Evolutionary conservation across 257 asterid species (phyloP).

Genomic region (Linaria vulgaris): DNA sequence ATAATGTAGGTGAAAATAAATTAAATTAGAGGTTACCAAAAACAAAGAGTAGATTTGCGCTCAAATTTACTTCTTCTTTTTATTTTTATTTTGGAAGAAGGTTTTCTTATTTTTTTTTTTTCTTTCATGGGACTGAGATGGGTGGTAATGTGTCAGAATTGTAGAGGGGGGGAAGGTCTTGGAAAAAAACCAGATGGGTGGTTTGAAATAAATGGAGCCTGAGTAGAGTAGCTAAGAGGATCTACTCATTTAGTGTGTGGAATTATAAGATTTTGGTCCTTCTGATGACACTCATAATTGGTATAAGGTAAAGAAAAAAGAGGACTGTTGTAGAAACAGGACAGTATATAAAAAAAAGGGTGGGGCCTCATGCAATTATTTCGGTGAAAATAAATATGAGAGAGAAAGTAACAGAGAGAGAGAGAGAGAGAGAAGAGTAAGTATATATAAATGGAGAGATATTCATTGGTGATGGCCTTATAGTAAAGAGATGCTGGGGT

Average conservation of each 20-base stretch:
- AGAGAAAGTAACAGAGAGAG: slow-evolving; percentile 23
- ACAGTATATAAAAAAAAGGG: slow-evolving; percentile 32
- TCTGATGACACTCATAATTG: slow-evolving; percentile 49
- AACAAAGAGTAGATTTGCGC: too few relatives aligned
- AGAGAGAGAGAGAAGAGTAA: slow-evolving; percentile 9
- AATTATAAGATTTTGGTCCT: slow-evolving; percentile 48
- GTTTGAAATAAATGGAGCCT: too few relatives aligned
- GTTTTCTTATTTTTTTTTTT: slow-evolving; percentile 7
- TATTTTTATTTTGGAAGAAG: too few relatives aligned
- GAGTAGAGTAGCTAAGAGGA: slow-evolving; percentile 52
- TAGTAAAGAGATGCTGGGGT: slow-evolving; percentile 77
- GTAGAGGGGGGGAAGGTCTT: too few relatives aligned
- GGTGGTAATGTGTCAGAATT: slow-evolving; percentile 65
- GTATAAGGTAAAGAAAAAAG: slow-evolving; percentile 27
- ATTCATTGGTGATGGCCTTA: slow-evolving; percentile 50
- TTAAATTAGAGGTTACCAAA: too few relatives aligned
- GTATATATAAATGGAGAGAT: slow-evolving; percentile 28
- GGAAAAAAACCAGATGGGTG: too few relatives aligned
- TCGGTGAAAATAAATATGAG: slow-evolving; percentile 35
- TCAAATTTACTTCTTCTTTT: too few relatives aligned
- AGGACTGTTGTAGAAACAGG: slow-evolving; percentile 25
- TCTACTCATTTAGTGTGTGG: slow-evolving; percentile 59
- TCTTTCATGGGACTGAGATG: slow-evolving; percentile 52
- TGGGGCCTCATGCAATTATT: slow-evolving; percentile 56
- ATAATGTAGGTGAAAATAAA: too few relatives aligned